phyloP scores from a whole-genome alignment of 2,329 filamentous ascomycete species.

The Colletotrichum neosansevieriae region DNA sequence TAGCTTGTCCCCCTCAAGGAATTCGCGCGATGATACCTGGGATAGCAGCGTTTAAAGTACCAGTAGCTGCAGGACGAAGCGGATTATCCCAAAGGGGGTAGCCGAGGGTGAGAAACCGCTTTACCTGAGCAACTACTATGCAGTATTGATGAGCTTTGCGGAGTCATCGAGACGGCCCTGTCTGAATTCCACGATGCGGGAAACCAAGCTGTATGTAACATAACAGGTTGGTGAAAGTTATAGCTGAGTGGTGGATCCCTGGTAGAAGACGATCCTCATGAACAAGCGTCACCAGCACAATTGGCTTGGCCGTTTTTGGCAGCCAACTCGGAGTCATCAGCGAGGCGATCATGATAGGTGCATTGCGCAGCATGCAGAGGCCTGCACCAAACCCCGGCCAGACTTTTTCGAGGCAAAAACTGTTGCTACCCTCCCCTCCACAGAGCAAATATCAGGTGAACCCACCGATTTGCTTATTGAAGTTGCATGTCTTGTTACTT shows the following conservation, averaged over 20 bases:
- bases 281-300: slow-evolving; percentile 11
- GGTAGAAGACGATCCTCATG: slow-evolving; percentile 33
- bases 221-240: slow-evolving; percentile 4
- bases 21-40: slow-evolving; percentile 35
- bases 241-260: slow-evolving; percentile 26
- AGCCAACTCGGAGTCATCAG: slow-evolving; percentile 27
- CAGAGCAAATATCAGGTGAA: background rate
- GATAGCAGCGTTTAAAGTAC: slow-evolving; percentile 1
- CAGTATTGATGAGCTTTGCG: slow-evolving; percentile 8
- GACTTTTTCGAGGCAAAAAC: slow-evolving; percentile 5
- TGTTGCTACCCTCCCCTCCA: background rate
- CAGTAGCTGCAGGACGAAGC: background rate
- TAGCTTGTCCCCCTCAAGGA: slow-evolving; percentile 22
- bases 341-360: slow-evolving; percentile 25
- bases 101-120: slow-evolving; percentile 27
- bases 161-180: slow-evolving; percentile 11
- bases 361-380: slow-evolving; percentile 11
- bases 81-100: slow-evolving; percentile 30
- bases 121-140: slow-evolving; percentile 23
- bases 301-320: slow-evolving; percentile 16
- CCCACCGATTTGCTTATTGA: no score
- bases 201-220: background rate
- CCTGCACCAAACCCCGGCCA: slow-evolving; percentile 18
- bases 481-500: background rate
- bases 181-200: slow-evolving; percentile 13